phyloP scores from a whole-genome alignment of 345 rosid genomes.

The Arabis alpina region DNA sequence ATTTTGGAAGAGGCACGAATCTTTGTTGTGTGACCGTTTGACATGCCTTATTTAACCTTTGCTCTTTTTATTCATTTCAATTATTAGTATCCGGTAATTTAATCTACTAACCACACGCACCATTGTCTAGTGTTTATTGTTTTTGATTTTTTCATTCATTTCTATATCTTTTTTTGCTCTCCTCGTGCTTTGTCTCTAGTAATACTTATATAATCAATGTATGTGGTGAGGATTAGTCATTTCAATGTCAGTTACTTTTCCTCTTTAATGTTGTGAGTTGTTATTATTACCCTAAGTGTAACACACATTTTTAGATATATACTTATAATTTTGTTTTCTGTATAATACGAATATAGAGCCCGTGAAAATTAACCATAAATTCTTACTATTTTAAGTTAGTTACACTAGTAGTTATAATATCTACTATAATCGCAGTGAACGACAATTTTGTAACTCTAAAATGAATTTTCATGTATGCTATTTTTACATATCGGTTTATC shows the following conservation, averaged over 20 bases:
- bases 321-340: too few relatives aligned
- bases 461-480: too few relatives aligned
- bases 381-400: not conserved
- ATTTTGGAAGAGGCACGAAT: slow-evolving; percentile 28
- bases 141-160: not conserved
- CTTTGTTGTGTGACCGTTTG: slow-evolving; percentile 33
- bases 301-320: too few relatives aligned
- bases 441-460: too few relatives aligned
- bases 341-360: too few relatives aligned
- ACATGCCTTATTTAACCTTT: slow-evolving; percentile 36
- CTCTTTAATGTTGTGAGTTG: too few relatives aligned
- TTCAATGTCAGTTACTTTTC: not conserved
- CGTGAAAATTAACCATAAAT: not conserved
- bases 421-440: too few relatives aligned
- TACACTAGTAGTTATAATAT: too few relatives aligned
- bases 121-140: not conserved
- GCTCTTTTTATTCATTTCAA: slow-evolving; percentile 12
- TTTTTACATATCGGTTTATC: too few relatives aligned
- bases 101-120: slow-evolving; percentile 32
- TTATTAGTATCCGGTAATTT: slow-evolving; percentile 33
- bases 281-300: too few relatives aligned
- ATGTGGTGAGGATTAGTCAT: not conserved
- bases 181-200: not conserved
- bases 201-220: not conserved
- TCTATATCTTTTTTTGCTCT: not conserved